These are phyloP conservation scores for Cordyceps cicadae DNA, from an alignment of 2,329 filamentous ascomycete genomes.

Conservation along the genomic window DNA sequence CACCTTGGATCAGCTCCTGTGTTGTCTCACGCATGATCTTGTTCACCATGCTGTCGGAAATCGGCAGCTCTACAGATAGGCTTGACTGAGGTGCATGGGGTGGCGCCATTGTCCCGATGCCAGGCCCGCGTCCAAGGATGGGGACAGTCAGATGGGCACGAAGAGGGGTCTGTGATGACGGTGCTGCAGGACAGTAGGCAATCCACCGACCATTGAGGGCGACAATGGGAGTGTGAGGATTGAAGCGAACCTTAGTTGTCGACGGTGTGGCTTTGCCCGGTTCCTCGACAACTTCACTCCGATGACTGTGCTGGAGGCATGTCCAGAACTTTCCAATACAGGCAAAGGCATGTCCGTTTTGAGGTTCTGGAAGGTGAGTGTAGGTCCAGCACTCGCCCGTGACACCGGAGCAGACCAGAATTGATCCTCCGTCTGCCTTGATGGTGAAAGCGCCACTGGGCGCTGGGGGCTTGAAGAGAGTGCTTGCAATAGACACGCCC, in stretches of 20 bases:
- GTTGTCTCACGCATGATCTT: constrained; percentile 72
- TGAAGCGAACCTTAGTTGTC: constrained; percentile 31
- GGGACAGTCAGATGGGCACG: constrained; percentile 57
- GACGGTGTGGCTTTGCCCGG: constrained; percentile 30
- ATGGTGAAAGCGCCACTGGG: constrained; percentile 67
- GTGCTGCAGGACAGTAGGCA: constrained; percentile 65
- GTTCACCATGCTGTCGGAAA: constrained; percentile 63
- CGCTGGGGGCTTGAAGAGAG: constrained; percentile 58
- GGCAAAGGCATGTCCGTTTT: constrained; percentile 39
- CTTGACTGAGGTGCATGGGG: constrained; percentile 61
- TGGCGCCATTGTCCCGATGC: constrained; percentile 53
- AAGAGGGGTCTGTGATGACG: constrained; percentile 61
- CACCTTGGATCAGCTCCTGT: constrained; percentile 67
- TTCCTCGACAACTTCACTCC: constrained; percentile 40
- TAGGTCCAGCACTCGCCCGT: constrained; percentile 87
- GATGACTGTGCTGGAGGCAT: constrained; percentile 56
- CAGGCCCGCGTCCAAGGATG: constrained; percentile 44
- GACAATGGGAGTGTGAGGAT: constrained; percentile 54
- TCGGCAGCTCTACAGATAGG: constrained; percentile 63
- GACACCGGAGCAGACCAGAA: constrained; percentile 68
- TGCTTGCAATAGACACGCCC: constrained; percentile 47
- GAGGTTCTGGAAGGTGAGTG: constrained; percentile 36
- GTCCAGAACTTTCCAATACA: constrained; percentile 94
- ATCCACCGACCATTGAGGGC: constrained; percentile 67
- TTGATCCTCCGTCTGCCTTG: constrained; percentile 60